Conservation (phyloP, 768 basidiomycete genomes). For the Russula emetica region DNA sequence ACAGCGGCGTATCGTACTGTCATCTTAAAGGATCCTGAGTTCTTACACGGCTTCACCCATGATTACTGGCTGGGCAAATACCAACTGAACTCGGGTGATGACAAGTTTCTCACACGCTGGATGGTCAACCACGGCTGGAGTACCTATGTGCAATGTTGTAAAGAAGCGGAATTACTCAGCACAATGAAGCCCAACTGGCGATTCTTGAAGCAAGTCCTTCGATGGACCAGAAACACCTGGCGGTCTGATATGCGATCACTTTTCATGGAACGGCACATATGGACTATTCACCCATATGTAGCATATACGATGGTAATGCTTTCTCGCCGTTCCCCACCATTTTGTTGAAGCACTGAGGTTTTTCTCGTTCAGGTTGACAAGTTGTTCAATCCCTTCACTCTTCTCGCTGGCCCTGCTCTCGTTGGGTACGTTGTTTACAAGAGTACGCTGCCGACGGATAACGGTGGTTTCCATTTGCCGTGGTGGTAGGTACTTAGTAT, state of each 20-base stretch:
- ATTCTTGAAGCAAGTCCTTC: constrained; percentile 87
- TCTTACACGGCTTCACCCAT: constrained; percentile 88
- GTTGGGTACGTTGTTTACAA: constrained; percentile 76
- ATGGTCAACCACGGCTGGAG: constrained; percentile 95
- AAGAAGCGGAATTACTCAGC: constrained; percentile 78
- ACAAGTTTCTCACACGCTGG: constrained; percentile 94
- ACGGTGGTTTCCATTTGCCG: constrained; percentile 77
- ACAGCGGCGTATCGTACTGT: constrained; percentile 93
- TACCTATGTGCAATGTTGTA: constrained; percentile 88
- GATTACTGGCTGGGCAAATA: constrained; percentile 94
- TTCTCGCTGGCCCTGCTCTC: constrained; percentile 78
- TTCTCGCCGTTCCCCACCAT: constrained; percentile 12
- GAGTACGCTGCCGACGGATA: constrained; percentile 58
- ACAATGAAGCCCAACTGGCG: constrained; percentile 98
- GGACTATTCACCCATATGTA: constrained; percentile 82
- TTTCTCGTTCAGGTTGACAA: constrained; percentile 62
- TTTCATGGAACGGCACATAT: constrained; percentile 83
- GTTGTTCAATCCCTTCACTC: constrained; percentile 79
- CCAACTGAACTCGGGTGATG: constrained; percentile 90
- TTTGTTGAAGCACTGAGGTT: constrained; percentile 15
- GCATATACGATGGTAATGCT: constrained; percentile 75
- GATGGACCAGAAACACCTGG: constrained; percentile 96
- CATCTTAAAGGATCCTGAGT: constrained; percentile 92
- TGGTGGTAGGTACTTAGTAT: constrained; percentile 58
- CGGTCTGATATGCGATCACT: constrained; percentile 81